Percentiles rank a stretch among this genome's conserved stretches.
These are phyloP conservation scores for Canna indica DNA, from an alignment of 176 grass and related monocot species.

Conservation along the genomic window DNA sequence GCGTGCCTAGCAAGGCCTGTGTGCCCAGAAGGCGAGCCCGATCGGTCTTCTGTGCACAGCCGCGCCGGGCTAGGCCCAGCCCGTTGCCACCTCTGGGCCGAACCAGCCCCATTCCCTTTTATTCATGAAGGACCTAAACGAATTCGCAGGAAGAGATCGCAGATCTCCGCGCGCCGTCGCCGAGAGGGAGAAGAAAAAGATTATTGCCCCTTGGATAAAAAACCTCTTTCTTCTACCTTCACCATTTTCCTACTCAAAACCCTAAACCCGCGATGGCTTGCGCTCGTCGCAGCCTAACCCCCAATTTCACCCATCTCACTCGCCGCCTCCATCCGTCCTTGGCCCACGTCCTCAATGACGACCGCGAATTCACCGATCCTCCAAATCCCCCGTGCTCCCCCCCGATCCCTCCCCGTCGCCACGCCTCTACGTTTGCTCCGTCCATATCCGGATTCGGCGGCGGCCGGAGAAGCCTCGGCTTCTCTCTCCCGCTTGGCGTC, in stretches of 20 bases:
- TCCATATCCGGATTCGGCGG: background rate
- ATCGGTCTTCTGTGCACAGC: no score
- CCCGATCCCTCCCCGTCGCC: background rate
- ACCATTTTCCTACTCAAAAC: background rate
- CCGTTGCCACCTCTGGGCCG: no score
- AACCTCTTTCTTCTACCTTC: background rate
- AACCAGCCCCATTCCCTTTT: no score
- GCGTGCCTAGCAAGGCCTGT: no score
- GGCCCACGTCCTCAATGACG: constrained; percentile 2
- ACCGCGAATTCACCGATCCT: background rate
- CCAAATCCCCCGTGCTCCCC: no score
- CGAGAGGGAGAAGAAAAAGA: no score
- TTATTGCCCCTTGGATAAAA: no score
- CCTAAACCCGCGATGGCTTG: constrained; percentile 17
- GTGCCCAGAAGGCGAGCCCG: no score
- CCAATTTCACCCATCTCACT: constrained; percentile 7
- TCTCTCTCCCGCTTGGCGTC: constrained; percentile 13
- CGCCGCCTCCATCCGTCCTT: constrained; percentile 8
- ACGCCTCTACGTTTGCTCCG: background rate
- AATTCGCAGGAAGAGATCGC: no score
- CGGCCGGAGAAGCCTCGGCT: constrained; percentile 7
- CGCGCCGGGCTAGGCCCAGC: no score
- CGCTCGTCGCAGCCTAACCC: constrained; percentile 11
- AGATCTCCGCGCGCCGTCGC: no score
- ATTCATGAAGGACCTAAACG: no score